Conservation (phyloP, 2,329 filamentous ascomycete genomes). For the Sodiomyces alkalinus region DNA sequence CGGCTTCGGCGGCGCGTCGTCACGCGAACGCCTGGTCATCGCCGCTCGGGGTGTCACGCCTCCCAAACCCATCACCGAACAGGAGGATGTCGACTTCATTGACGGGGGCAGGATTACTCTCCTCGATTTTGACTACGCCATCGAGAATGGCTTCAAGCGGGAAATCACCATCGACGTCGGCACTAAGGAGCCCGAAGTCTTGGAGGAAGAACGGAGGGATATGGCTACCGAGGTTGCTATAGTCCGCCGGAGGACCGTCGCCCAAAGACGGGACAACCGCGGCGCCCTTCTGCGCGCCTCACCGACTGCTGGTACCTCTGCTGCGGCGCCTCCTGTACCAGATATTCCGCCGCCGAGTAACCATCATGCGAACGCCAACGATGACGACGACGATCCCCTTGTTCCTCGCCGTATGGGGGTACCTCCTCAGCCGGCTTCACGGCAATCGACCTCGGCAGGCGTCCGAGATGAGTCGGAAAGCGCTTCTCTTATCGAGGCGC, state of each 20-base stretch:
- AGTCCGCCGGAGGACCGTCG: conserved; percentile 57
- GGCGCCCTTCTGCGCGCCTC: conserved; percentile 32
- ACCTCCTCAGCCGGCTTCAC: conserved; percentile 8
- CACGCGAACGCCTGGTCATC: conserved; percentile 47
- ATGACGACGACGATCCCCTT: conserved; percentile 35
- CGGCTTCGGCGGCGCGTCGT: conserved; percentile 29
- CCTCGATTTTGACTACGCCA: conserved; percentile 56
- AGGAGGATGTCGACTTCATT: conserved; percentile 60
- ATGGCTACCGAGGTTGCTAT: conserved; percentile 68
- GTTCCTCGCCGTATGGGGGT: conserved; percentile 32
- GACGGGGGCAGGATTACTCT: conserved; percentile 62
- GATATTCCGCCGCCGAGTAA: conserved; percentile 7
- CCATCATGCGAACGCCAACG: too few relatives aligned
- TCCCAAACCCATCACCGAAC: conserved; percentile 42
- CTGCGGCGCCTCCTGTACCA: conserved; percentile 8
- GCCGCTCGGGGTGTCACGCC: conserved; percentile 55
- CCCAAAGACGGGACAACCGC: conserved; percentile 37
- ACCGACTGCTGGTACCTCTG: conserved; percentile 22
- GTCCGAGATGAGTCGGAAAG: conserved; percentile 24
- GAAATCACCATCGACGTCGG: conserved; percentile 62
- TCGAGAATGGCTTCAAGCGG: conserved; percentile 35
- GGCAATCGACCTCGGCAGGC: conserved; percentile 3
- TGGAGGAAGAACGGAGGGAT: conserved; percentile 61
- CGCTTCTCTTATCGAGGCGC: conserved; percentile 34
- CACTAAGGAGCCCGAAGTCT: conserved; percentile 48